phyloP scores from a whole-genome alignment of 805 yeast species.

The Ogataea sp. region DNA sequence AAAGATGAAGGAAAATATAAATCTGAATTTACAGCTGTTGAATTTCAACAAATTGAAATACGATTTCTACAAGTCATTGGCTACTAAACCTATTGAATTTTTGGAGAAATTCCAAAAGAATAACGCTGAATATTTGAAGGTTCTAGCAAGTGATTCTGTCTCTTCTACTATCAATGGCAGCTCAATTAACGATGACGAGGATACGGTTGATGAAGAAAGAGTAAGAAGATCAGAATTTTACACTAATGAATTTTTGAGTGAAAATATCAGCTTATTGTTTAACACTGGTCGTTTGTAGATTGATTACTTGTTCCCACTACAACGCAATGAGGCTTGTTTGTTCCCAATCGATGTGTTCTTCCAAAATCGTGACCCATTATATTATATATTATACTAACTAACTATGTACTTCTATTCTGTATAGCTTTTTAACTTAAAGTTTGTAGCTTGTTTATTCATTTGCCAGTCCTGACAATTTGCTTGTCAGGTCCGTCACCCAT shows the following conservation, averaged over 20 bases:
- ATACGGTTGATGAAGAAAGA: slow-evolving; percentile 61
- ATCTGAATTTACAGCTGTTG: slow-evolving; percentile 42
- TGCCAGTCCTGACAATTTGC: neutral
- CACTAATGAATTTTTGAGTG: slow-evolving; percentile 67
- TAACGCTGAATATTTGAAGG: slow-evolving; percentile 78
- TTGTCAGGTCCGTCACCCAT: neutral
- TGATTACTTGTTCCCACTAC: neutral
- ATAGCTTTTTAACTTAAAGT: too few species aligned
- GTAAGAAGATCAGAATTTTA: slow-evolving; percentile 82
- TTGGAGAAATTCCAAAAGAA: slow-evolving; percentile 68
- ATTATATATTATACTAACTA: too few species aligned
- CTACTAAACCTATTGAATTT: slow-evolving; percentile 71
- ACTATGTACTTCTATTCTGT: too few species aligned
- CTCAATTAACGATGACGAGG: slow-evolving; percentile 18
- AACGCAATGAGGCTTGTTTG: too few species aligned
- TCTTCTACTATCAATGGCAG: slow-evolving; percentile 5
- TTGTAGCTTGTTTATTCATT: too few species aligned
- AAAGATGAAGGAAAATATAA: slow-evolving; percentile 27
- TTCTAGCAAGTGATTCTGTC: slow-evolving; percentile 67
- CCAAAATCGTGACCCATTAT: too few species aligned
- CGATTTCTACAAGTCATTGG: slow-evolving; percentile 66
- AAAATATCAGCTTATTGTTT: slow-evolving; percentile 69
- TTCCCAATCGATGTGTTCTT: too few species aligned
- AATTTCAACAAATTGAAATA: slow-evolving; percentile 57
- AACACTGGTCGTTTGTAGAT: slow-evolving; percentile 35